A percentile compares a stretch with the other conserved stretches of the same genome.
Conservation (phyloP, 2,329 filamentous ascomycete genomes). For the Exophiala aquamarina region DNA sequence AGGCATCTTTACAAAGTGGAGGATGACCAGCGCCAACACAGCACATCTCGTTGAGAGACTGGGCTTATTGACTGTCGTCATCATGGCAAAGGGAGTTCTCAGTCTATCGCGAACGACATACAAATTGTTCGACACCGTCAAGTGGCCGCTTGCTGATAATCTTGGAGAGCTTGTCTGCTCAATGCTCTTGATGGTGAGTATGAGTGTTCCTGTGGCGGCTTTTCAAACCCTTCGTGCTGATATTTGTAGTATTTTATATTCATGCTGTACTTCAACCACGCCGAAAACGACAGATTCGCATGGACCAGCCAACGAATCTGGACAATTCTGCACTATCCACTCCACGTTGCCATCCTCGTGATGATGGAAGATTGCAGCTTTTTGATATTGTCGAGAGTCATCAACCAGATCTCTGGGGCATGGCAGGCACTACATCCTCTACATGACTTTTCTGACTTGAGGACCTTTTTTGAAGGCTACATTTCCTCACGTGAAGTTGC, state of each 20-base stretch:
- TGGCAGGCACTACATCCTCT: not conserved
- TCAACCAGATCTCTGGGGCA: not conserved
- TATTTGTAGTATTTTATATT: conserved; percentile 54
- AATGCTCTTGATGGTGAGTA: conserved; percentile 7
- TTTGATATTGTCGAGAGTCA: conserved; percentile 12
- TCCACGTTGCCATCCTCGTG: conserved; percentile 62
- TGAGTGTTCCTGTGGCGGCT: too few species aligned
- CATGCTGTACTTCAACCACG: conserved; percentile 62
- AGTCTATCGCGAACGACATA: conserved; percentile 38
- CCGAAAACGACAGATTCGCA: conserved; percentile 48
- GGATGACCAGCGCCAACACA: conserved; percentile 59
- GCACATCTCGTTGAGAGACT: conserved; percentile 65
- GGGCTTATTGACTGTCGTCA: conserved; percentile 63
- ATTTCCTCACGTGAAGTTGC: not conserved
- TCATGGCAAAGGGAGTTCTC: conserved; percentile 66
- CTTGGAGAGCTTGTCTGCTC: conserved; percentile 38
- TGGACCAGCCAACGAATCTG: conserved; percentile 58
- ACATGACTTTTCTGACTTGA: not conserved
- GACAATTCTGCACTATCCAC: conserved; percentile 56
- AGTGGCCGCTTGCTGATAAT: conserved; percentile 37
- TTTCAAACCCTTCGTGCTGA: not conserved
- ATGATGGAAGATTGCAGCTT: conserved; percentile 56
- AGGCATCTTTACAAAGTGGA: conserved; percentile 53
- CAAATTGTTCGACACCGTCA: conserved; percentile 9
- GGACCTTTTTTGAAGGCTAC: not conserved